Conservation (phyloP, 2,329 filamentous ascomycete species). For the Ophiosphaerella herpotricha region DNA sequence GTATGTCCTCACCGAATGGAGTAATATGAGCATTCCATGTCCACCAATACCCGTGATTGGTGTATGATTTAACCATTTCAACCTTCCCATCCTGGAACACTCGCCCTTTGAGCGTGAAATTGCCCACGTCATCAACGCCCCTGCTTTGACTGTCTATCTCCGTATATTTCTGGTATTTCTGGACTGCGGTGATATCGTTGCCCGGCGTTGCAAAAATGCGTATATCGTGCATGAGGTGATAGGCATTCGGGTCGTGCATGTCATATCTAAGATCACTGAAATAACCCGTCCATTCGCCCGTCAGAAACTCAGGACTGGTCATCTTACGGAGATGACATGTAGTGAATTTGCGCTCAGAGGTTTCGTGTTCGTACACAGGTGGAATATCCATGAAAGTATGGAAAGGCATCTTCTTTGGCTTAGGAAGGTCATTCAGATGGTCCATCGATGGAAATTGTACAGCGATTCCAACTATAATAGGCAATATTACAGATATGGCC, state of each 20-base stretch:
- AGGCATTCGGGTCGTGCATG: background rate
- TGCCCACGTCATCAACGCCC: slow-evolving; percentile 18
- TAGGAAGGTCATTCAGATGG: slow-evolving; percentile 7
- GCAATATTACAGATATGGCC: slow-evolving; percentile 11
- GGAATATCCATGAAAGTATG: slow-evolving; percentile 20
- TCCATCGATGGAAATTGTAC: background rate
- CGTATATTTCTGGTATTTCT: slow-evolving; percentile 1
- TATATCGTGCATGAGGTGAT: slow-evolving; percentile 18
- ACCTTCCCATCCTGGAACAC: slow-evolving; percentile 21
- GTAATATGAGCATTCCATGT: slow-evolving; percentile 21
- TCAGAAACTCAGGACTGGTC: slow-evolving; percentile 17
- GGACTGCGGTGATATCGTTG: background rate
- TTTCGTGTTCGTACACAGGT: slow-evolving; percentile 5
- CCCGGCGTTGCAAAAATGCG: slow-evolving; percentile 4
- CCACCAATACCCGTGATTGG: slow-evolving; percentile 9
- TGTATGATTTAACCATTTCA: slow-evolving; percentile 19
- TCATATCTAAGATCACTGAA: slow-evolving; percentile 17
- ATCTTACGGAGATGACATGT: slow-evolving; percentile 22
- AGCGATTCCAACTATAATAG: slow-evolving; percentile 11
- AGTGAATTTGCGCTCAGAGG: slow-evolving; percentile 8
- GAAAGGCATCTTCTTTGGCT: slow-evolving; percentile 17
- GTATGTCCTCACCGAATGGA: slow-evolving; percentile 13
- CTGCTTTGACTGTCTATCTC: slow-evolving; percentile 12
- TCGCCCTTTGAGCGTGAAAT: slow-evolving; percentile 18
- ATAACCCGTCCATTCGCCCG: slow-evolving; percentile 23